Evolutionary conservation across 352 stramenopile species (phyloP).

Genomic region (Phytophthora cryptogea): DNA sequence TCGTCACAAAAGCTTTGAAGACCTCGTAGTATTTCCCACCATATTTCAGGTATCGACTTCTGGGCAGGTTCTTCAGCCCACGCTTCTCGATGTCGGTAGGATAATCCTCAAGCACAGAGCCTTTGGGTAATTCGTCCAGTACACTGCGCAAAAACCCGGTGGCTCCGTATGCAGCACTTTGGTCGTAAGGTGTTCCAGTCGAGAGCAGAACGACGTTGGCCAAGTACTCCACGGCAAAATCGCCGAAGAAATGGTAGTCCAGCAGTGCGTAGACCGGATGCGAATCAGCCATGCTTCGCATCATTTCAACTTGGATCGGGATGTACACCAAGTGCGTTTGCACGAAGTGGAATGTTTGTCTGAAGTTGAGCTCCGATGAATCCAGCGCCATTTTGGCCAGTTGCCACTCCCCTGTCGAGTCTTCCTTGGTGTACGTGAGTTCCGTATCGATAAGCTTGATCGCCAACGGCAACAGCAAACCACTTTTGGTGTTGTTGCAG

Average conservation of each 20-base stretch:
- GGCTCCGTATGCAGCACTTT: conserved; percentile 35
- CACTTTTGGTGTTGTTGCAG: conserved; percentile 24
- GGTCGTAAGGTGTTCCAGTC: conserved; percentile 26
- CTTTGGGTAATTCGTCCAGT: conserved; percentile 17
- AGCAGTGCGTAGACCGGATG: conserved; percentile 47
- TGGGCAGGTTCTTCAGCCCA: conserved; percentile 25
- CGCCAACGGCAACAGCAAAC: conserved; percentile 33
- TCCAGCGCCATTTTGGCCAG: conserved; percentile 47
- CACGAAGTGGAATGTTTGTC: conserved; percentile 29
- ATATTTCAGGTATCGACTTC: conserved; percentile 38
- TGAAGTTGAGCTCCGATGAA: conserved; percentile 34
- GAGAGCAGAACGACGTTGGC: conserved; percentile 23
- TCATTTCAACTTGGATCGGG: conserved; percentile 47
- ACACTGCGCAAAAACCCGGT: conserved; percentile 36
- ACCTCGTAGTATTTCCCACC: conserved; percentile 22
- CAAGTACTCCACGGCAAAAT: conserved; percentile 39
- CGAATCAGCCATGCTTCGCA: conserved; percentile 33
- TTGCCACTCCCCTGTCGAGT: conserved; percentile 34
- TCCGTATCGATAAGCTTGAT: conserved; percentile 35
- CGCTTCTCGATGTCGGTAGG: conserved; percentile 18
- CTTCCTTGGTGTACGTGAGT: conserved; percentile 31
- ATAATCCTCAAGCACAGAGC: conserved; percentile 16
- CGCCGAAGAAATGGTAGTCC: conserved; percentile 35
- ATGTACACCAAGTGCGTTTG: conserved; percentile 35
- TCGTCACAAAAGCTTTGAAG: conserved; percentile 35